Conservation (phyloP, 2,329 filamentous ascomycete species). For the Alternaria arborescens region DNA sequence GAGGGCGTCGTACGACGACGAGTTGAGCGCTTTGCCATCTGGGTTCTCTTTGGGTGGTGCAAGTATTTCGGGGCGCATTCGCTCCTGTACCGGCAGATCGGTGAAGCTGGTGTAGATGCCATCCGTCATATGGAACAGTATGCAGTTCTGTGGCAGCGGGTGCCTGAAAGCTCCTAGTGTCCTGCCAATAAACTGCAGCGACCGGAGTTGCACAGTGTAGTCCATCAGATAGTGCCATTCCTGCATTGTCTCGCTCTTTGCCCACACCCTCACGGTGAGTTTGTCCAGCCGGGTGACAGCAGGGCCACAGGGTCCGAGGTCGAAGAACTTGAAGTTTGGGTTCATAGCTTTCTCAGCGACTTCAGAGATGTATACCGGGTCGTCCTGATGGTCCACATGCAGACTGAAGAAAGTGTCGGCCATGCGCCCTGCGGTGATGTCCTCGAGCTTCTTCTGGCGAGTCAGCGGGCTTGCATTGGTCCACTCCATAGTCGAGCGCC, state of each 20-base stretch:
- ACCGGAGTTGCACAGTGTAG: slow-evolving; percentile 73
- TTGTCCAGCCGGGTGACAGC: slow-evolving; percentile 70
- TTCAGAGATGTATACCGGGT: slow-evolving; percentile 92
- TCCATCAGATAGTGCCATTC: slow-evolving; percentile 74
- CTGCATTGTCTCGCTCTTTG: slow-evolving; percentile 63
- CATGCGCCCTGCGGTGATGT: slow-evolving; percentile 73
- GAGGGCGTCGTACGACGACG: slow-evolving; percentile 85
- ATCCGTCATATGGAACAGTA: slow-evolving; percentile 85
- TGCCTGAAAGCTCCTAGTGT: slow-evolving; percentile 68
- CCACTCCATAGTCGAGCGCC: slow-evolving; percentile 71
- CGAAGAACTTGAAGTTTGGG: slow-evolving; percentile 87
- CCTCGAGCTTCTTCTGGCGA: slow-evolving; percentile 79
- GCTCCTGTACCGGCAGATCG: slow-evolving; percentile 66
- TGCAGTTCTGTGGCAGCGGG: slow-evolving; percentile 79
- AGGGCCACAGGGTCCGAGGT: slow-evolving; percentile 71
- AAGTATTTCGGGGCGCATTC: slow-evolving; percentile 40
- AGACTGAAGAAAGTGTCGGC: slow-evolving; percentile 91
- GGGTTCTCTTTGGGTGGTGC: slow-evolving; percentile 51
- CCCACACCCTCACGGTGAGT: slow-evolving; percentile 78
- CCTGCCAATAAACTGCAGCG: slow-evolving; percentile 80
- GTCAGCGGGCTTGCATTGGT: slow-evolving; percentile 64
- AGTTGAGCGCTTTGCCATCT: slow-evolving; percentile 63
- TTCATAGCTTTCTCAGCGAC: slow-evolving; percentile 82
- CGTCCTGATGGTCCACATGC: slow-evolving; percentile 69
- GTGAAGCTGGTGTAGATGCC: slow-evolving; percentile 81